Evolutionary conservation across 179 eudicot genomes (phyloP).

Genomic region (Beta lomatogona): DNA sequence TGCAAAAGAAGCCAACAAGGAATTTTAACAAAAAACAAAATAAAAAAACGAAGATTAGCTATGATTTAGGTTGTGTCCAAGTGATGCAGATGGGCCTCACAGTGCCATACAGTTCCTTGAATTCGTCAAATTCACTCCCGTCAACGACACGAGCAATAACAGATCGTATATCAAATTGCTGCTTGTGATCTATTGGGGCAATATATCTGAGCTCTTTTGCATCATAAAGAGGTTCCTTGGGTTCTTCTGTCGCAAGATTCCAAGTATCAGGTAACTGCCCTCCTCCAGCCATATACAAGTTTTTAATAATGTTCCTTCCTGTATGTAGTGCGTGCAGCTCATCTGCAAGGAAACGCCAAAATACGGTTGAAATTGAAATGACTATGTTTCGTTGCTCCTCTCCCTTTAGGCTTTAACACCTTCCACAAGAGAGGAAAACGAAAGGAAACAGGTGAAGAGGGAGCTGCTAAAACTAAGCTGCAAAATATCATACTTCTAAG

Average conservation of each 20-base stretch:
- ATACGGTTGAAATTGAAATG: not conserved
- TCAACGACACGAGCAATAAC: conserved; percentile 92
- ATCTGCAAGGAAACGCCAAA: conserved; percentile 54
- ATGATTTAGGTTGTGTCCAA: conserved; percentile 10
- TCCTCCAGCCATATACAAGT: conserved; percentile 80
- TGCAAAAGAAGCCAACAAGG: conserved; percentile 39
- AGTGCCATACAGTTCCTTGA: conserved; percentile 99
- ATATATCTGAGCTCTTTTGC: conserved; percentile 79
- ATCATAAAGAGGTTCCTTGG: conserved; percentile 83
- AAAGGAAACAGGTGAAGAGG: not conserved
- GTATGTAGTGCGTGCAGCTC: conserved; percentile 91
- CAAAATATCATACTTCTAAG: not conserved
- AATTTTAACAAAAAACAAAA: not conserved
- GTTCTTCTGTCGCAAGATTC: conserved; percentile 39
- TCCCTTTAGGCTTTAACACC: not conserved
- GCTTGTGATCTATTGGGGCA: conserved; percentile 93
- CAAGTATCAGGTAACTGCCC: conserved; percentile 35
- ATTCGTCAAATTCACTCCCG: conserved; percentile 98
- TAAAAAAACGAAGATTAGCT: conserved; percentile 7
- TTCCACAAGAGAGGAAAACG: not conserved
- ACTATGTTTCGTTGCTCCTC: not conserved
- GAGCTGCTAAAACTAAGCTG: not conserved
- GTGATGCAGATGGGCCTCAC: conserved; percentile 61
- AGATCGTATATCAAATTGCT: conserved; percentile 86
- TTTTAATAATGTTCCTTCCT: conserved; percentile 89